Base-by-base conservation (phyloP, 2,329 filamentous ascomycete species). In the Verticillium albo-atrum region DNA sequence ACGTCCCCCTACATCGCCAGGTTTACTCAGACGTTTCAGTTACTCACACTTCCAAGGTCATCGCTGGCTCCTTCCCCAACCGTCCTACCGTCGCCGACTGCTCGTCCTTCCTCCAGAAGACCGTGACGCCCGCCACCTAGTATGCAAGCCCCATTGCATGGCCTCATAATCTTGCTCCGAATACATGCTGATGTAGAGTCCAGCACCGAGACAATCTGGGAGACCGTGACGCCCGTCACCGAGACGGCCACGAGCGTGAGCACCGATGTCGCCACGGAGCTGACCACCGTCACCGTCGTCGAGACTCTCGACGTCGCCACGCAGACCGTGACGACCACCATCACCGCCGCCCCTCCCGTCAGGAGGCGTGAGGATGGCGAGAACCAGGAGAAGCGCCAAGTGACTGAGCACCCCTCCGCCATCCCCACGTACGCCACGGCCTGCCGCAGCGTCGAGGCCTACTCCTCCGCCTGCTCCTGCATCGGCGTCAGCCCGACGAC, bases 381-480 rank as follows among this genome's bases (percentile, higher is more conserved):
- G n/a, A n/a, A n/a, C n/a, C n/a, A n/a, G n/a, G 35, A 17, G 17
- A 42, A 42, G 35, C 10, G 30, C 53, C 53, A 55, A 14, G 53
- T 60, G 14, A 56, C 57, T 17, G 57, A 51, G 23, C 50, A 56
- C 27, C 58, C 50, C 35, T 61, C 61, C 34, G 64, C 61, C 53
- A 61, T 65, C 6, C 64, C 64, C 9, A 57, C 27, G 3, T 66
- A 66, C 37, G 64, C 64, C 25, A 59, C 63, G 6, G 59, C 64
- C 9, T 67, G 65, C 55, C 51, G 34, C 25, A 58, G 59, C n/a
- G 53, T 53, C 23, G 58, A 55, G 9, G 51, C 57, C 14, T 67
- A 66, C 54, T 62, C 63, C 6, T 65, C 63, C 23, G 65, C 65
- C 6, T 67, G 65, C 58, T 61, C 56, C 52, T 67, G 65, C 59